phyloP scores from a whole-genome alignment of 2,329 filamentous ascomycete species.

The Talaromyces sp. region DNA sequence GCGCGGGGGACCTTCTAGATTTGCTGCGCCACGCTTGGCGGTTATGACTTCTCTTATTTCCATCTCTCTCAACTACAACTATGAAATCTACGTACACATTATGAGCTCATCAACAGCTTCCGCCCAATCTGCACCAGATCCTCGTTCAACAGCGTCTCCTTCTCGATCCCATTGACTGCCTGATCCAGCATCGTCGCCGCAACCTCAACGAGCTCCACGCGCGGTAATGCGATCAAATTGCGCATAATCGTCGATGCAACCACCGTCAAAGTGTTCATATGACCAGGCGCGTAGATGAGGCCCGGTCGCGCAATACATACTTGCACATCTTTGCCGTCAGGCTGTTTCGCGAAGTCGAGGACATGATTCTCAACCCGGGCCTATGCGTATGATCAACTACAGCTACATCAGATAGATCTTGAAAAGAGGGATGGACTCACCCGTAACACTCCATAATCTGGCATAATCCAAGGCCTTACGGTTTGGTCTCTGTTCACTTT shows the following conservation, averaged over 20 bases:
- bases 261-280: conserved; percentile 40
- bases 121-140: conserved; percentile 44
- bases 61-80: not conserved
- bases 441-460: conserved; percentile 47
- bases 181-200: conserved; percentile 46
- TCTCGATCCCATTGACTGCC: conserved; percentile 45
- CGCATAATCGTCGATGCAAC: conserved; percentile 22
- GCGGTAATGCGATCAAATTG: conserved; percentile 30
- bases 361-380: conserved; percentile 48
- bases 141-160: conserved; percentile 44
- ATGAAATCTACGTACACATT: not conserved
- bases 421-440: conserved; percentile 32
- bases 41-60: not conserved
- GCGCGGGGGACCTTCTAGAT: not conserved
- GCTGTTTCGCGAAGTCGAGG: conserved; percentile 40
- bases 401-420: not conserved
- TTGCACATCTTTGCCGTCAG: conserved; percentile 33
- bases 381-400: conserved; percentile 32
- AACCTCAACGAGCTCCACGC: conserved; percentile 37
- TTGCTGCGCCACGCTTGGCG: conserved; percentile 16
- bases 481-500: conserved; percentile 45
- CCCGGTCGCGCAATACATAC: conserved; percentile 36
- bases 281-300: conserved; percentile 8
- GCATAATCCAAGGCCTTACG: conserved; percentile 36
- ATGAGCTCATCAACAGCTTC: not conserved